phyloP scores from a whole-genome alignment of 1,139 yeast species.

The Suhomyces maxii region DNA sequence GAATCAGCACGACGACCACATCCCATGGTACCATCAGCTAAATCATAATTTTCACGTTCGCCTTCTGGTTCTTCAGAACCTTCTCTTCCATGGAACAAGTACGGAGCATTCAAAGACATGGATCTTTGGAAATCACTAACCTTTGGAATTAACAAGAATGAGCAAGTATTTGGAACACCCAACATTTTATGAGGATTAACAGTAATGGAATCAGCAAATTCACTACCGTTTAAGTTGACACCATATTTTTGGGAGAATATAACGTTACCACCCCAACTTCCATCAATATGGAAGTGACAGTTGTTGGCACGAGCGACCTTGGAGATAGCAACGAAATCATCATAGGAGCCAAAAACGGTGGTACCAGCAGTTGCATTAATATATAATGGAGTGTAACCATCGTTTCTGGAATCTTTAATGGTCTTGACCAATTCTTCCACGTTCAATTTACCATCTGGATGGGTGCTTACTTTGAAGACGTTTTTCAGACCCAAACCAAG shows the following conservation, averaged over 20 bases:
- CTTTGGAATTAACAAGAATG: slow-evolving; percentile 73
- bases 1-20: slow-evolving; percentile 89
- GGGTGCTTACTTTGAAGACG: slow-evolving; percentile 64
- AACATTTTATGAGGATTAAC: slow-evolving; percentile 87
- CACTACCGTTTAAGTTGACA: slow-evolving; percentile 55
- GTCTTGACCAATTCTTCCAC: slow-evolving; percentile 44
- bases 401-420: slow-evolving; percentile 42
- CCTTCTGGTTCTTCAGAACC: slow-evolving; percentile 32
- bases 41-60: slow-evolving; percentile 63
- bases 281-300: slow-evolving; percentile 83
- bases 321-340: slow-evolving; percentile 59
- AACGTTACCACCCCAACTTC: slow-evolving; percentile 91
- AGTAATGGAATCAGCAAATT: slow-evolving; percentile 75
- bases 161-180: slow-evolving; percentile 89
- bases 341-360: slow-evolving; percentile 84
- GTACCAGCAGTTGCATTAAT: slow-evolving; percentile 88
- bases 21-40: slow-evolving; percentile 92
- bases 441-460: slow-evolving; percentile 56
- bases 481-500: slow-evolving; percentile 67
- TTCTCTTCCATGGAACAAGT: slow-evolving; percentile 69
- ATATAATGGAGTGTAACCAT: slow-evolving; percentile 72
- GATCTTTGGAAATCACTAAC: slow-evolving; percentile 65
- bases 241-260: slow-evolving; percentile 58
- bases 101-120: slow-evolving; percentile 78
- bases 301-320: slow-evolving; percentile 53